Percentiles rank a stretch among this genome's conserved stretches.
These are phyloP conservation scores for Lachnellula suecica DNA, from an alignment of 2,329 filamentous ascomycete species.

Conservation along the genomic window DNA sequence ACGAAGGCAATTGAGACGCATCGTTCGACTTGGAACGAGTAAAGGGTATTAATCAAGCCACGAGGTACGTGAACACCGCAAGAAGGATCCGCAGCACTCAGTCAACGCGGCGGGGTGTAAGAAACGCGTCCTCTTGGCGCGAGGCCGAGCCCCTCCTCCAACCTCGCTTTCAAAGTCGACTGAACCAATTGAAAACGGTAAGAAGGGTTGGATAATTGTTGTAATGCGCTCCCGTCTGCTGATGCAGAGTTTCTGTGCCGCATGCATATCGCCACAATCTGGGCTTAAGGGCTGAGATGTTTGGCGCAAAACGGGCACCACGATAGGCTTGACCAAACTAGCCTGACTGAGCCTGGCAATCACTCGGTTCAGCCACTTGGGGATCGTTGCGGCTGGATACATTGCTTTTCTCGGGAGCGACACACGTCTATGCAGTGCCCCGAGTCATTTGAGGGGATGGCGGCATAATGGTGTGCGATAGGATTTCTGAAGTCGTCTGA, in stretches of 20 bases:
- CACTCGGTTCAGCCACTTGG: not conserved
- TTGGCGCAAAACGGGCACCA: not conserved
- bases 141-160: not conserved
- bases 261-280: not conserved
- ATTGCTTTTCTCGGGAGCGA: too few relatives aligned
- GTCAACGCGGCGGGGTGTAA: not conserved
- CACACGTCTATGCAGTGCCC: not conserved
- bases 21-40: too few relatives aligned
- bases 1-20: too few relatives aligned
- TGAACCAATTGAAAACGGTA: not conserved
- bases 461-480: not conserved
- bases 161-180: not conserved
- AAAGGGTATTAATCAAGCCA: too few relatives aligned
- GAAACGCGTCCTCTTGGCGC: not conserved
- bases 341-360: not conserved
- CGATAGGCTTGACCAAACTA: not conserved
- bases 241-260: not conserved
- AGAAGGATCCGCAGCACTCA: not conserved
- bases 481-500: not conserved
- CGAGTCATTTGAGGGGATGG: not conserved
- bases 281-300: not conserved
- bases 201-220: not conserved
- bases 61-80: too few relatives aligned
- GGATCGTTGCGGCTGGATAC: not conserved
- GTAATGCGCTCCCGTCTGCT: not conserved